These are phyloP conservation scores for Aspergillus sp. DNA, from an alignment of 2,329 filamentous ascomycete species.

Conservation along the genomic window DNA sequence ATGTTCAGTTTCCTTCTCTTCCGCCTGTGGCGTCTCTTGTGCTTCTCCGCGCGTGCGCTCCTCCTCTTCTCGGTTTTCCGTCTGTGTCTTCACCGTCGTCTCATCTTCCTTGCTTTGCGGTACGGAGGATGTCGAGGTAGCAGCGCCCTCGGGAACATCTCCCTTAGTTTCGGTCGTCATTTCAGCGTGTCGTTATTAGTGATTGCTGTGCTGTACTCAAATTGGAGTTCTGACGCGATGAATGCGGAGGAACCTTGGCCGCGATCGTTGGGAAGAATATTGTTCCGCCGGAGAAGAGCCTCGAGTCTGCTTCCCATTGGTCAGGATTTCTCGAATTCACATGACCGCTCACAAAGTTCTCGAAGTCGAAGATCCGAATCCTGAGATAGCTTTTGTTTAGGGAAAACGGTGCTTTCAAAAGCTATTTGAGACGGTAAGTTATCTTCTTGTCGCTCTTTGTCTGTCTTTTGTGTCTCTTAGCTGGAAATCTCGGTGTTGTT, in stretches of 20 bases:
- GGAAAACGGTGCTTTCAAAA: not conserved
- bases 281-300: not conserved
- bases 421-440: not conserved
- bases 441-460: not conserved
- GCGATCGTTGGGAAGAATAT: not conserved
- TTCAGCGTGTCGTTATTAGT: not conserved
- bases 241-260: constrained; percentile 2
- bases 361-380: not conserved
- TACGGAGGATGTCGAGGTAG: not conserved
- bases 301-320: constrained; percentile 1
- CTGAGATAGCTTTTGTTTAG: not conserved
- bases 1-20: not conserved
- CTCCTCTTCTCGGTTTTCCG: constrained; percentile 3
- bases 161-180: constrained; percentile 5
- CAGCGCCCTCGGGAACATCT: not conserved
- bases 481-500: not conserved
- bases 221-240: not conserved
- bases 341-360: constrained; percentile 10
- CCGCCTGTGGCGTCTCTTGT: not conserved
- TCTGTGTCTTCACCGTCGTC: not conserved
- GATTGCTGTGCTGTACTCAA: not conserved
- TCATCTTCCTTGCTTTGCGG: constrained; percentile 6
- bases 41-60: not conserved
- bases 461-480: not conserved
- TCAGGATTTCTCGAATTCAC: not conserved